Evolutionary conservation across 768 basidiomycete genomes (phyloP).

Genomic region (Daedaleopsis sinensis): DNA sequence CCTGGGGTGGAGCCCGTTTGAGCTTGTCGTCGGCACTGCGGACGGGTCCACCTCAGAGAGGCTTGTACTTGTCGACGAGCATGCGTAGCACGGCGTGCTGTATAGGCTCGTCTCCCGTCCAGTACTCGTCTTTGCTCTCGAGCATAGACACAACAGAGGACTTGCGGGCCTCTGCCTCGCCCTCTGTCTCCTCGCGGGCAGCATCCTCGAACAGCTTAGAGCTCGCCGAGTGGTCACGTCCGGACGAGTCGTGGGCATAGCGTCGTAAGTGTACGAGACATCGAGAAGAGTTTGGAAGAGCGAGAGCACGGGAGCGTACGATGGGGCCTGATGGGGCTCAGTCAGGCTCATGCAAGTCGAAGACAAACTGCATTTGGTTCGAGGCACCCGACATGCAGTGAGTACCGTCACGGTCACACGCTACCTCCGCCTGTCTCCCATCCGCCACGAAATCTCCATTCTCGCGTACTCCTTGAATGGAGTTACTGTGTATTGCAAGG

Average conservation of each 20-base stretch:
- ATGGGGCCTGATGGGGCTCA: conserved; percentile 14
- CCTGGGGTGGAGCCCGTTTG: conserved; percentile 48
- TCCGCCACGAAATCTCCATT: no score
- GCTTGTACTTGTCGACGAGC: conserved; percentile 87
- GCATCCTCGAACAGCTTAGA: conserved; percentile 72
- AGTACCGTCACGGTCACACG: no score
- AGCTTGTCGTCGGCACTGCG: conserved; percentile 69
- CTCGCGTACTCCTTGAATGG: no score
- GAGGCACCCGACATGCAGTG: conserved; percentile 23
- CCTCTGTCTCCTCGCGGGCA: conserved; percentile 51
- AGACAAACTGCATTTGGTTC: background rate
- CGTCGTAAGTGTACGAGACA: background rate
- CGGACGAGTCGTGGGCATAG: conserved; percentile 5
- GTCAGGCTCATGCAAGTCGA: conserved; percentile 23
- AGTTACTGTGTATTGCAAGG: no score
- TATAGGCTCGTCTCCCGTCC: conserved; percentile 77
- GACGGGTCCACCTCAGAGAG: conserved; percentile 63
- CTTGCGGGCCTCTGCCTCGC: conserved; percentile 19
- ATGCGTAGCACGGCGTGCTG: conserved; percentile 77
- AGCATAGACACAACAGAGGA: conserved; percentile 31
- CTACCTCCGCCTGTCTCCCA: no score
- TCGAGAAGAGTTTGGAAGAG: background rate
- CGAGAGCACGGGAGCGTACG: conserved; percentile 1
- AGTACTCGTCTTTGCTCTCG: conserved; percentile 61
- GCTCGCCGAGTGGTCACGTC: conserved; percentile 42